Evolutionary conservation across 176 grass and related monocot genomes (phyloP), one percentile per base, ranked within the genome.

Genomic region (Eragrostis nindensis): DNA sequence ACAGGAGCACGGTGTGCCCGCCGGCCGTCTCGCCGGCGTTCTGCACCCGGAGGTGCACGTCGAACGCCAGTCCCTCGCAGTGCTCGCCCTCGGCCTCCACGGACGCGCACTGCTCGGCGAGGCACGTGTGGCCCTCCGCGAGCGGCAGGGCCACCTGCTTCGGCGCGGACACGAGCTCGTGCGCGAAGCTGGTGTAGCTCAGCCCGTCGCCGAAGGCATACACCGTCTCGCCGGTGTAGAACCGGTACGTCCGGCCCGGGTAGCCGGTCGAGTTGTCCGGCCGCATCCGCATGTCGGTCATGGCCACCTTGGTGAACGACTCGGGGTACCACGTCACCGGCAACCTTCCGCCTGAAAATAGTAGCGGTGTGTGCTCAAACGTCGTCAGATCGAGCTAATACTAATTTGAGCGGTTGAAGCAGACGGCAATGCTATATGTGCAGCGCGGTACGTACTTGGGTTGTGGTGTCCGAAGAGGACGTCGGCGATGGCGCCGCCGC

Each of bases 261-360:
- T 89, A 93, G 3, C 86, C 84, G 0, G 86, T 86, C 19, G 86
- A 74, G 11, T 72, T 2, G 69, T 98, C 92, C 3, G 92, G 90
- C 60, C 96, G 83, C 96, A 98, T 95, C 14, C 88, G 90, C 96
- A 98, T 95, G 78, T 95, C 82, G 11, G 86, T 95, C 92, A 98
- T 98, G 3, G 76, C 7, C 6, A 98, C 68, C 44, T 84, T 91
- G 3, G 92, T 77, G 67, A 82, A 98, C 12, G 88, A 85, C 50
- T 85, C 75, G 1, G 90, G 88, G 72, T 98, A 98, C 96, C 96
- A 98, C n/a, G 96, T 98, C 83, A 95, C 88, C 21, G 96, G 96
- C 67, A 93, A 54, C 79, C 90, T 94, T 16, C 96, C 96, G 70
- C 90, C 96, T 98, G 65, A 2, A 7, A 8, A 2, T 59, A 73